Conservation (phyloP, 805 yeast species). For the Metschnikowia arizonensis region DNA sequence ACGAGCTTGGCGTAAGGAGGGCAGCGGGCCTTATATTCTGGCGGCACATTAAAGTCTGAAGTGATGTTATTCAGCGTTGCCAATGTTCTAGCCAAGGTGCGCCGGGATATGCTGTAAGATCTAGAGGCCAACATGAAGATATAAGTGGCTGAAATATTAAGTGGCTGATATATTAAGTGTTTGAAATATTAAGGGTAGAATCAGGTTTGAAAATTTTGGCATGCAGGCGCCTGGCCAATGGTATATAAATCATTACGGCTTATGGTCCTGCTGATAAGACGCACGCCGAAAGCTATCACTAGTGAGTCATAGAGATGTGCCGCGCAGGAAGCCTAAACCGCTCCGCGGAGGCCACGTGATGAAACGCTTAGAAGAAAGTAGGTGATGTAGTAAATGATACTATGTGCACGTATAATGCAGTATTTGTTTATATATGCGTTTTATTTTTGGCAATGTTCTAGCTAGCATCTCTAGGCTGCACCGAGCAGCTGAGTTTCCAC, state of each 20-base stretch:
- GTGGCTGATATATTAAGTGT: too few species aligned
- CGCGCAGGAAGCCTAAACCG: conserved; percentile 4
- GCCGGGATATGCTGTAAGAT: conserved; percentile 9
- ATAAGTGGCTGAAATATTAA: background rate
- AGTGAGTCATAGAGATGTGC: conserved; percentile 5
- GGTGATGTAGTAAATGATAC: too few species aligned
- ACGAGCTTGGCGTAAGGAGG: conserved; percentile 86
- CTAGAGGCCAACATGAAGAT: conserved; percentile 16
- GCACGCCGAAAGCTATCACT: background rate
- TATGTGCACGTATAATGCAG: too few species aligned
- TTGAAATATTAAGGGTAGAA: too few species aligned
- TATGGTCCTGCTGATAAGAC: conserved; percentile 15
- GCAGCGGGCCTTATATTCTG: conserved; percentile 61
- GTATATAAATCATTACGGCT: conserved; percentile 10
- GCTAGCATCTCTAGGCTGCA: conserved; percentile 47
- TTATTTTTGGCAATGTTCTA: background rate
- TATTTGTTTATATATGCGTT: too few species aligned
- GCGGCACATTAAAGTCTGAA: conserved; percentile 43
- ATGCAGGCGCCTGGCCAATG: conserved; percentile 12
- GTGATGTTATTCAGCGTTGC: conserved; percentile 30
- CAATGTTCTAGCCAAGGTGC: conserved; percentile 20
- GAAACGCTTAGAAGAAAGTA: background rate
- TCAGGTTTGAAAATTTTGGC: background rate
- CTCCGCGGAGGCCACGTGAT: conserved; percentile 1
- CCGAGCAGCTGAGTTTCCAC: conserved; percentile 64